Base-by-base conservation (phyloP, 2,329 filamentous ascomycete genomes). In the Cladosporium austrohemisphaericum region DNA sequence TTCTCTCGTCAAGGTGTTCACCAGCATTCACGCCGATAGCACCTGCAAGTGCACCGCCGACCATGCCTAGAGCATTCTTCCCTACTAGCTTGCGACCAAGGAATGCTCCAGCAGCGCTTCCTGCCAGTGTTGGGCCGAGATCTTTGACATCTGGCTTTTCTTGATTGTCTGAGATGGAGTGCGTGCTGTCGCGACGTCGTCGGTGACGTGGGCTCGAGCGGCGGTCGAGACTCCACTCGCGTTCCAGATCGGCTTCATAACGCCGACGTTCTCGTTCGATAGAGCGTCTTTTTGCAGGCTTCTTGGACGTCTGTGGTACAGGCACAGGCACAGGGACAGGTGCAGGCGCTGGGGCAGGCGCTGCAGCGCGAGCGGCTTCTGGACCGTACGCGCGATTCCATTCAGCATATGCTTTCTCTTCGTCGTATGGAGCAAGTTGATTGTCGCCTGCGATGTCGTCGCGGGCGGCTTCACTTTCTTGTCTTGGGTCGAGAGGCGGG, bases 191-290 rank as follows among this genome's bases (percentile, higher is more conserved):
- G 74, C 71, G 4, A 49, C 60, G 1, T 77, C 63, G 6, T 64
- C 64, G 50, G 28, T 71, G 72, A 0, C 77, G 77, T 50, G 78
- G 77, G 55, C 70, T 74, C 74, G 79, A 78, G 49, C 78, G 75
- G 74, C 75, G 80, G 6, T 76, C 71, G 13, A 22, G 14, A 19
- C 23, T 36, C 25, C 19, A 26, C 1, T 75, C 68, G 50, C 79
- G 57, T 0, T 72, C 72, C 3, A 77, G n/a, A 9, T 47, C 44
- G 11, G 36, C 47, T 8, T 36, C 29, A 16, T 41, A 41, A n/a
- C 25, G 32, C 22, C 40, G 29, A 7, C 48, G 31, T 14, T 33
- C 18, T 19, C 23, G 16, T 9, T 35, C 19, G 28, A 32, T 18
- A 29, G 19, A 37, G 16, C n/a, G 28, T 22, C 28, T 22, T 31